Evolutionary conservation across 257 asterid genomes (phyloP).

Genomic region (Solanum pinnatisectum): DNA sequence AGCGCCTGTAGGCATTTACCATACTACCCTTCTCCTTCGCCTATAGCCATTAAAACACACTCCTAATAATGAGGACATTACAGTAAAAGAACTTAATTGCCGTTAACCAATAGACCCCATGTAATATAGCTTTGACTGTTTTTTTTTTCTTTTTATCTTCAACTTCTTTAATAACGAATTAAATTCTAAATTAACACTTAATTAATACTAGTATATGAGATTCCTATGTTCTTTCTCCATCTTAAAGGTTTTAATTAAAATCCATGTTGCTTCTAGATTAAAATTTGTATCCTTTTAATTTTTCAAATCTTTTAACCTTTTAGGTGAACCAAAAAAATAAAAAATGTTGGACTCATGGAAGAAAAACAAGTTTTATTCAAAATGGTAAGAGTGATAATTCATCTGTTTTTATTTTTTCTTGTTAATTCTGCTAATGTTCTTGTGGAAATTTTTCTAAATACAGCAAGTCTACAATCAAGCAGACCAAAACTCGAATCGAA

Average conservation of each 20-base stretch:
- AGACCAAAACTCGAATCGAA: constrained; percentile 44
- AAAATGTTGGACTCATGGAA: constrained; percentile 51
- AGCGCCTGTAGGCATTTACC: not conserved
- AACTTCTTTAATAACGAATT: not conserved
- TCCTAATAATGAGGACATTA: not conserved
- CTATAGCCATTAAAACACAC: no score
- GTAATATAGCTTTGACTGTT: not conserved
- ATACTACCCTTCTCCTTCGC: not conserved
- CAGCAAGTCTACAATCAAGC: constrained; percentile 65
- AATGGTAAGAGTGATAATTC: constrained; percentile 37
- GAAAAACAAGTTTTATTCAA: constrained; percentile 59
- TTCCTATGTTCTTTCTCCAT: not conserved
- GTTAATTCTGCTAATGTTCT: not conserved
- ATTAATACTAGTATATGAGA: not conserved
- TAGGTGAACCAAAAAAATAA: not conserved
- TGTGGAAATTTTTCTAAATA: not conserved
- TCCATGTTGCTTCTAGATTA: not conserved
- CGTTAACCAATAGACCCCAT: not conserved
- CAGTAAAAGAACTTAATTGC: not conserved
- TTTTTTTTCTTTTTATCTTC: not conserved
- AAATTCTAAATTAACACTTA: not conserved
- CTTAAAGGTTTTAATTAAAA: not conserved
- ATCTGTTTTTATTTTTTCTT: not conserved
- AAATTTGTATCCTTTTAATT: not conserved
- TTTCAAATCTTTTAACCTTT: not conserved